Evolutionary conservation across 345 rosid species (phyloP).

Genomic region (Diplotaxis tenuifolia): DNA sequence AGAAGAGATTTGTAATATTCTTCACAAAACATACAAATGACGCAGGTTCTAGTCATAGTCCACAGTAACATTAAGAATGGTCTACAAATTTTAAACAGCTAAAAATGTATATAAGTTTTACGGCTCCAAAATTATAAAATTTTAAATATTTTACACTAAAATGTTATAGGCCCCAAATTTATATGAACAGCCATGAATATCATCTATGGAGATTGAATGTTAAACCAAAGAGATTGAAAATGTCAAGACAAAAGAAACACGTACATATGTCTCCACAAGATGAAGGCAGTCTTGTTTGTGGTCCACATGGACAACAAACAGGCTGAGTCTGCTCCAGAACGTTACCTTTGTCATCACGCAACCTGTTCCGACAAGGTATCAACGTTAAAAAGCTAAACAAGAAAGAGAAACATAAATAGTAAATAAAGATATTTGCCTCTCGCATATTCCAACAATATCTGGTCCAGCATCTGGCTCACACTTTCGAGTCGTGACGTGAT

Average conservation of each 20-base stretch:
- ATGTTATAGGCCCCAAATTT: no score
- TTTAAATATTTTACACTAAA: no score
- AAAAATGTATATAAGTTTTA: no score
- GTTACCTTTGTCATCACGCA: conserved; percentile 72
- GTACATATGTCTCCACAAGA: conserved; percentile 85
- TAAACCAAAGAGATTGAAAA: not conserved
- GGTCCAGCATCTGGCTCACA: conserved; percentile 76
- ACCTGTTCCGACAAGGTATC: no score
- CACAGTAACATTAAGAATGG: no score
- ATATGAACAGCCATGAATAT: no score
- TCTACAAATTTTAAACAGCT: no score
- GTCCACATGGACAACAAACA: conserved; percentile 92
- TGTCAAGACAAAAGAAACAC: conserved; percentile 22
- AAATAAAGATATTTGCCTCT: conserved; percentile 46
- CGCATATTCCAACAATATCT: conserved; percentile 66
- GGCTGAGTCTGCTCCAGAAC: conserved; percentile 81
- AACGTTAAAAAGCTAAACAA: no score
- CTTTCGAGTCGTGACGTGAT: conserved; percentile 63
- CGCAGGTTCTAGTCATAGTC: no score
- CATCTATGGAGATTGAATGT: no score
- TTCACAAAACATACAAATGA: no score
- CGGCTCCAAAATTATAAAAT: no score
- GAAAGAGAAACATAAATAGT: not conserved
- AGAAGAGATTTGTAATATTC: conserved; percentile 11
- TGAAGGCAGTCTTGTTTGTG: conserved; percentile 76